phyloP scores from a whole-genome alignment of 1,139 yeast species.

The Geotrichum carabidarum region DNA sequence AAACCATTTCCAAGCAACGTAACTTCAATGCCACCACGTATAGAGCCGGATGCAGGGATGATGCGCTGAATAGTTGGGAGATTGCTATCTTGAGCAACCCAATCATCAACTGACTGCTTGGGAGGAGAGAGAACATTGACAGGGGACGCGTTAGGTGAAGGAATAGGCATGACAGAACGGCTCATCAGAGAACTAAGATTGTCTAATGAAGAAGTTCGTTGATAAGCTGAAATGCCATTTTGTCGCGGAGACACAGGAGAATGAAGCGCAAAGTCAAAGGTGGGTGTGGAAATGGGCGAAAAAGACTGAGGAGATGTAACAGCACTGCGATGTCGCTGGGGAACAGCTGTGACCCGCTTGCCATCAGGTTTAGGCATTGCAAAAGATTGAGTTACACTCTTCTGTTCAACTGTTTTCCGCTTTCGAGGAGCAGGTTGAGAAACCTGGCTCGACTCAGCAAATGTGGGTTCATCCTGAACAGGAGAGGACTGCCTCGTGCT shows the following conservation, averaged over 20 bases:
- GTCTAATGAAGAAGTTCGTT: not conserved
- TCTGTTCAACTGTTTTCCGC: constrained; percentile 4
- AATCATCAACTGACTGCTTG: constrained; percentile 17
- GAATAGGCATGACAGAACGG: constrained; percentile 7
- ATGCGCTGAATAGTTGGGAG: constrained; percentile 68
- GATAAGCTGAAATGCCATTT: not conserved
- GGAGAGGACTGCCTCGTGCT: constrained; percentile 5
- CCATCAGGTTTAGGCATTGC: not conserved
- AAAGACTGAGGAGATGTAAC: not conserved
- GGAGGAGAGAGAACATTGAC: constrained; percentile 11
- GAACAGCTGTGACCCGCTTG: constrained; percentile 1
- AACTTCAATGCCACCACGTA: constrained; percentile 89
- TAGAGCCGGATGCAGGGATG: constrained; percentile 89
- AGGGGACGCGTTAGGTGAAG: constrained; percentile 13
- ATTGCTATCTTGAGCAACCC: constrained; percentile 10
- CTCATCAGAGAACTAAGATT: not conserved
- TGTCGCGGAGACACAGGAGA: constrained; percentile 8
- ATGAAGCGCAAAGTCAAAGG: not conserved
- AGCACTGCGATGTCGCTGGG: not conserved
- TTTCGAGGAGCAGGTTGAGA: constrained; percentile 10
- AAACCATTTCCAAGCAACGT: constrained; percentile 80
- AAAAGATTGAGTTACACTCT: not conserved
- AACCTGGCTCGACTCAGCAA: not conserved
- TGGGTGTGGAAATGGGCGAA: constrained; percentile 5
- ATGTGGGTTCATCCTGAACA: not conserved